Evolutionary conservation across 2,329 filamentous ascomycete species (phyloP), one percentile per base, ranked within the genome.

Genomic region (Aspergillus sclerotialis): DNA sequence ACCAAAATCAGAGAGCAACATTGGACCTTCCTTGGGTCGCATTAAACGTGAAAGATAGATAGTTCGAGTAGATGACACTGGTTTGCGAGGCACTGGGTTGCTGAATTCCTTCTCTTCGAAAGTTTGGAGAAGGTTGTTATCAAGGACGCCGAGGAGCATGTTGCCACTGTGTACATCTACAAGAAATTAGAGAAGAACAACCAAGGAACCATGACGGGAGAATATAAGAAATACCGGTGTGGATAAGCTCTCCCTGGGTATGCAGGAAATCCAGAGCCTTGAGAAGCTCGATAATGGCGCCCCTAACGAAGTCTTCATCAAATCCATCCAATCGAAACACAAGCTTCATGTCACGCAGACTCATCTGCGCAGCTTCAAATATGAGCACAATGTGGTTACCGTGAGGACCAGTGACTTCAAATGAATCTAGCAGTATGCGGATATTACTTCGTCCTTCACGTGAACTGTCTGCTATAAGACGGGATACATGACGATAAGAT

Each of bases 1-100:
- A 1, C 56, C 52, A 42, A 60, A 56, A 28, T 59, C 57, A 33
- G 51, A 55, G 5, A 60, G 33, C 19, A 42, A 28, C 43, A 43
- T 45, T 30, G 35, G 51, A 17, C 63, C 63, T 32, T 43, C 44
- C 6, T 44, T 47, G 12, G 40, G 48, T 21, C n/a, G 32, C 28
- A 42, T 55, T 36, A 44, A 39, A 37, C 36, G 45, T 44, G 43
- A 57, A 34, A 38, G 48, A 39, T 58, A 48, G 13, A 59, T 46
- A 9, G 59, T 63, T n/a, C 52, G 38, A n/a, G 42, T 43, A 14
- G 53, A 50, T 7, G 41, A 45, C 1, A 64, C 26, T 11, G 47
- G 28, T 35, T 72, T 72, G 4, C 66, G 51, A 4, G 64, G 55
- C 2, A 50, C 46, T 32, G 40, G 58, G 39, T 35, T 39, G 9